Conservation (phyloP, 2,329 filamentous ascomycete genomes). For the Penicillium aurantiogriseum region DNA sequence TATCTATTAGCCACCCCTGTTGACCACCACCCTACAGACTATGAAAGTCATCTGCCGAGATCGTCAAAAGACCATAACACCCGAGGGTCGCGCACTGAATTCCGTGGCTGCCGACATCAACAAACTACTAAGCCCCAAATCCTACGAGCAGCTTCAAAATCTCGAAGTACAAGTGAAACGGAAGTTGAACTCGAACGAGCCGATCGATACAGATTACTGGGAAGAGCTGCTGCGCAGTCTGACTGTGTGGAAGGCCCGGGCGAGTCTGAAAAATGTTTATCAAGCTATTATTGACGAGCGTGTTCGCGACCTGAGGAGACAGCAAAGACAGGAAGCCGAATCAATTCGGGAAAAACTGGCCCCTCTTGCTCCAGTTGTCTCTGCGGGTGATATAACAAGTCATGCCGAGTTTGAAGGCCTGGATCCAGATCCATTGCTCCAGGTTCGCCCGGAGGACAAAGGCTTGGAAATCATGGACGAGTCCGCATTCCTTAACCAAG, state of each 20-base stretch:
- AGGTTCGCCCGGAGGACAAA: slow-evolving; percentile 64
- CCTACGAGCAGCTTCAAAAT: slow-evolving; percentile 78
- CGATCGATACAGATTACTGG: slow-evolving; percentile 97
- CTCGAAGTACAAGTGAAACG: slow-evolving; percentile 82
- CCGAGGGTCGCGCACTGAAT: slow-evolving; percentile 72
- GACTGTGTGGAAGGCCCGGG: slow-evolving; percentile 87
- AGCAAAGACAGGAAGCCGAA: slow-evolving; percentile 67
- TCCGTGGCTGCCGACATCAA: slow-evolving; percentile 88
- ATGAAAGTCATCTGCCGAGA: slow-evolving; percentile 82
- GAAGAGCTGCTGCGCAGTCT: slow-evolving; percentile 84
- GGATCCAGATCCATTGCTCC: slow-evolving; percentile 66
- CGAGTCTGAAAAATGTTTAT: slow-evolving; percentile 75
- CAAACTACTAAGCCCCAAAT: slow-evolving; percentile 79
- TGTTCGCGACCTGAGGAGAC: slow-evolving; percentile 62
- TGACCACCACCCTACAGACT: slow-evolving; percentile 50
- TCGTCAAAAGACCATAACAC: slow-evolving; percentile 62
- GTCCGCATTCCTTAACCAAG: slow-evolving; percentile 55
- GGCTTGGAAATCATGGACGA: slow-evolving; percentile 58
- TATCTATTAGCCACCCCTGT: background rate
- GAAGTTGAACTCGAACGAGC: slow-evolving; percentile 84
- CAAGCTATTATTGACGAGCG: slow-evolving; percentile 71
- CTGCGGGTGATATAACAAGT: slow-evolving; percentile 6
- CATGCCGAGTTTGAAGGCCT: slow-evolving; percentile 47
- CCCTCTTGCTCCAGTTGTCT: slow-evolving; percentile 45
- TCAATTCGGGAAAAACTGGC: slow-evolving; percentile 54